Evolutionary conservation across 75 land plant species (phyloP).

Genomic region (Cunninghamia lanceolata): DNA sequence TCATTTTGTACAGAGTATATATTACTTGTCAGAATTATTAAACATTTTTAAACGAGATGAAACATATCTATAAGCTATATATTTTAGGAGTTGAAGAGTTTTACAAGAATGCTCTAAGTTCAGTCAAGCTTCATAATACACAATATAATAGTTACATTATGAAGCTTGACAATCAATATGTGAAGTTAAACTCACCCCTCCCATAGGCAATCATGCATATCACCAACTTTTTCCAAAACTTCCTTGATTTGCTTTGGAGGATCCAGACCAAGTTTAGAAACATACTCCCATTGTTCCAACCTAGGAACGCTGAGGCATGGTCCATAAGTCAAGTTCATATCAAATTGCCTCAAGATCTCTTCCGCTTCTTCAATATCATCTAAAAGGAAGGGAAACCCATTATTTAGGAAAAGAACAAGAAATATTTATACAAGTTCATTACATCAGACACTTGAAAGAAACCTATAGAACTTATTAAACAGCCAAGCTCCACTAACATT

Average conservation of each 20-base stretch:
- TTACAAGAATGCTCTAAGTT: not conserved
- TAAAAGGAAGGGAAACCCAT: not conserved
- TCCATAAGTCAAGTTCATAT: slow-evolving; percentile 26
- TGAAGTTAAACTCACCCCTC: slow-evolving; percentile 22
- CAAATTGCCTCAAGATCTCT: slow-evolving; percentile 24
- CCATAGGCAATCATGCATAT: slow-evolving; percentile 18
- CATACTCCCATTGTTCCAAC: slow-evolving; percentile 28
- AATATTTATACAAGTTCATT: too few relatives aligned
- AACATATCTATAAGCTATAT: not conserved
- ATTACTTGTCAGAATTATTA: not conserved
- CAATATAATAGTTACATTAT: not conserved
- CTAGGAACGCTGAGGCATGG: slow-evolving; percentile 27
- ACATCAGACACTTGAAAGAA: too few relatives aligned
- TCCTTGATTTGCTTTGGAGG: slow-evolving; percentile 19
- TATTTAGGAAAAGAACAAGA: not conserved
- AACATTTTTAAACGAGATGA: not conserved
- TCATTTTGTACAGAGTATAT: not conserved
- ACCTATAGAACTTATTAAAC: too few relatives aligned
- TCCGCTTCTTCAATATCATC: slow-evolving; percentile 13
- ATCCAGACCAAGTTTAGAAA: slow-evolving; percentile 16
- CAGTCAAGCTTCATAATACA: not conserved
- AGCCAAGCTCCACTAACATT: not conserved
- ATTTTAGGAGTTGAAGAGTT: not conserved
- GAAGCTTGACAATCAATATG: not conserved
- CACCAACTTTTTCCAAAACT: slow-evolving; percentile 18